Evolutionary conservation across 1,139 yeast genomes (phyloP), one percentile per base, ranked within the genome.

Genomic region (Sugiyamaella neomexicana): DNA sequence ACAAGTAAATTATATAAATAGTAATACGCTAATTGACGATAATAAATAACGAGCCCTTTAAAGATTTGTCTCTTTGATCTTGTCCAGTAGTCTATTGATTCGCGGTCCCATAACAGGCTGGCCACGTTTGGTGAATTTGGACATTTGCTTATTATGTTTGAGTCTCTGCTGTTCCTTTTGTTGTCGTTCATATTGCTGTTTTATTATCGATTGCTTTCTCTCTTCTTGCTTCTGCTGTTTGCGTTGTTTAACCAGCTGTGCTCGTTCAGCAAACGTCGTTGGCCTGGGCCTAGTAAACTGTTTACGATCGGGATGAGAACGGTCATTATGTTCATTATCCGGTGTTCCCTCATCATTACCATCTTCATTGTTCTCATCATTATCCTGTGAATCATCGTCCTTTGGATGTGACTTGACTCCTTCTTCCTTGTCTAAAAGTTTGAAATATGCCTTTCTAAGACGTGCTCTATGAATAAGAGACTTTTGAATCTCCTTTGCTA

Each of bases 71-170:
- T 57, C 55, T 31, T 55, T 57, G 59, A 91, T 88, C 70, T 89
- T 89, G 55, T 87, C 95, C 53, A 91, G 75, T 44, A 91, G 74
- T 62, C 83, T 81, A 57, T 83, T 86, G 57, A 91, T 89, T 68
- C 96, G 80, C 8, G 97, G 95, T 0, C 89, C 97, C 95, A 91
- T 89, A 49, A 81, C 71, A 1, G 97, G 97, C 68, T 91, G 98
- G 0, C 98, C 97, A 5, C 76, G 70, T 59, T 76, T 76, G 1
- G 96, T 90, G 57, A 76, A 82, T 59, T 85, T 79, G 1, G 82
- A 72, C 68, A 71, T 68, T 49, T 65, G 70, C 55, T 79, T 80
- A 59, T 81, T 79, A 63, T 79, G 79, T 50, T 71, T 69, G 55
- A 77, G 80, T 37, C 87, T 71, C 43, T 68, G 66, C 3, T 68